A percentile compares a stretch with the other conserved stretches of the same genome.
phyloP scores from a whole-genome alignment of 768 basidiomycete genomes.

The Clitopilus hobsonii region DNA sequence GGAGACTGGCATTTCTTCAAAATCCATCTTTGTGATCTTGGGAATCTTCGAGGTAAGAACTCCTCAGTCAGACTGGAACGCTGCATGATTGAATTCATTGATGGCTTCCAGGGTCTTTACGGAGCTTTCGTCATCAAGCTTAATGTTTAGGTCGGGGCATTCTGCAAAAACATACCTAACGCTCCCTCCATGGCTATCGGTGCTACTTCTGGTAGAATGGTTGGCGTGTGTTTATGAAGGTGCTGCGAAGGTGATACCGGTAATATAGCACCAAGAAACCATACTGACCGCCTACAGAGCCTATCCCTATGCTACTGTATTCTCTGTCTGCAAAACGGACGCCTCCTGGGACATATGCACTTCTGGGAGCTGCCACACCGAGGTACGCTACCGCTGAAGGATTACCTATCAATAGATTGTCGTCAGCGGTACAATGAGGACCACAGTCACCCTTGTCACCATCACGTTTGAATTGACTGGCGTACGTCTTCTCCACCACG shows the following conservation, averaged over 20 bases:
- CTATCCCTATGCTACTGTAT: conserved; percentile 80
- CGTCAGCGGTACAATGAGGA: conserved; percentile 87
- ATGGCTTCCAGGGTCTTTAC: conserved; percentile 73
- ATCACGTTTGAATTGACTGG: conserved; percentile 99
- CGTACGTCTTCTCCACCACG: conserved; percentile 98
- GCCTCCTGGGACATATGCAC: conserved; percentile 96
- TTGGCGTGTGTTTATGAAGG: conserved; percentile 96
- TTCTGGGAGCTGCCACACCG: conserved; percentile 91
- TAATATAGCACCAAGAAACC: background rate
- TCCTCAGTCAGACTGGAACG: background rate
- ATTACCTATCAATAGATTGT: background rate
- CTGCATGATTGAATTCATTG: conserved; percentile 7
- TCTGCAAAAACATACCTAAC: conserved; percentile 86
- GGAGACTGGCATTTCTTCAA: conserved; percentile 99
- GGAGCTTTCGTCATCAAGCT: conserved; percentile 97
- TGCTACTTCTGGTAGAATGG: conserved; percentile 94
- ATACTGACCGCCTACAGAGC: conserved; percentile 44
- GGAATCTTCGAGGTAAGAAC: conserved; percentile 87
- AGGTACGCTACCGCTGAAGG: conserved; percentile 43
- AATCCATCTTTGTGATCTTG: conserved; percentile 88
- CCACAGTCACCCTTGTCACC: conserved; percentile 96
- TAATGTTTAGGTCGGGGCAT: conserved; percentile 91
- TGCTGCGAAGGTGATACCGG: conserved; percentile 68
- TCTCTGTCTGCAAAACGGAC: conserved; percentile 87
- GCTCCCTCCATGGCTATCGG: conserved; percentile 99